Base-by-base conservation (phyloP, 2,329 filamentous ascomycete genomes). In the Phaeosphaeriaceae sp. region DNA sequence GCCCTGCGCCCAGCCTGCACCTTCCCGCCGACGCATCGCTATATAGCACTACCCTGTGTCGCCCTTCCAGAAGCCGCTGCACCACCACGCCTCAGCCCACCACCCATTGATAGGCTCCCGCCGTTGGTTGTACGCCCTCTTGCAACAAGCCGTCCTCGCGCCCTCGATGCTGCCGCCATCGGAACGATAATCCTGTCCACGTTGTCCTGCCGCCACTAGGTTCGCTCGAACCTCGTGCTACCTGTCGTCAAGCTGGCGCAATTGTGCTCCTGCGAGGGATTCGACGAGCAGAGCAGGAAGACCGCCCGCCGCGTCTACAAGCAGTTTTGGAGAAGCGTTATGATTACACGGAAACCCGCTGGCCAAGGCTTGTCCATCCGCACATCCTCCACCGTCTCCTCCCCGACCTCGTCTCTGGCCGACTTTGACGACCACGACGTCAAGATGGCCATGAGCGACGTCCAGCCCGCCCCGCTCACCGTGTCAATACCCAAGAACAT, bases 361-460 rank as follows among this genome's bases (percentile, higher is more conserved):
- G 62, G 56, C 53, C 65, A 72, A 48, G 52, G 69, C 21, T 58
- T 76, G 20, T 72, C 71, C 47, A 72, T 77, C 63, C 64, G 65
- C 57, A 73, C 75, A 7, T 70, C 72, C 31, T 78, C 76, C 9
- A 71, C 69, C 55, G 64, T 67, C 25, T 74, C 74, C 25, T 76
- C 76, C 4, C 72, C 75, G 58, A 68, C 73, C 19, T 63, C 68
- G 5, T 75, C 75, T 22, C 59, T 71, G 53, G 61, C 57, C 54
- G 71, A 72, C 36, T 67, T 66, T 42, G 71, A 77, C 49, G 81
- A 81, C 78, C 79, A 82, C 75, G 79, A 84, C 73, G 77, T 71
- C 76, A 80, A 75, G 41, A 76, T 75, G 74, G 78, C 79, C 72
- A 82, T 84, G 82, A 80, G 80, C 58, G 81, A 84, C 53, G 76